Percentiles rank a stretch among this genome's conserved stretches.
Conservation (phyloP, 2,329 filamentous ascomycete genomes). For the Ophiocordyceps camponoti-leonardi region DNA sequence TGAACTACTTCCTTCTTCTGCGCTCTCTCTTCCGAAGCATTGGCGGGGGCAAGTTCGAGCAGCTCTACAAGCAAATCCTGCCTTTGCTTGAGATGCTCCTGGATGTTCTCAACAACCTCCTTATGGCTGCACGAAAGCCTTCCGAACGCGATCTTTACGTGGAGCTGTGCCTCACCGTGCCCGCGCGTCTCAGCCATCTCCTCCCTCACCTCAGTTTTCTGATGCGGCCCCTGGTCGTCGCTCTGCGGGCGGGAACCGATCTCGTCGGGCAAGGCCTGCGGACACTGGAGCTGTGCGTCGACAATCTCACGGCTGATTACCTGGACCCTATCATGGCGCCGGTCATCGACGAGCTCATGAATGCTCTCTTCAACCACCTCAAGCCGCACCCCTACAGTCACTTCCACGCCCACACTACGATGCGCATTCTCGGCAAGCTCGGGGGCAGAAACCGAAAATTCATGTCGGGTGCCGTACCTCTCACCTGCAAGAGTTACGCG, state of each 20-base stretch:
- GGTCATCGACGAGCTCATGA: constrained; percentile 97
- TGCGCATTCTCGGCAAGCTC: constrained; percentile 91
- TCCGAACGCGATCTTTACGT: constrained; percentile 91
- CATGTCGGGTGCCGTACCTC: constrained; percentile 72
- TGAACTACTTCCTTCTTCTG: constrained; percentile 94
- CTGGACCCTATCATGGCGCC: constrained; percentile 98
- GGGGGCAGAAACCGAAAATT: constrained; percentile 93
- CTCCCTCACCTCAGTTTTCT: constrained; percentile 89
- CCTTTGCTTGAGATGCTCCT: constrained; percentile 93
- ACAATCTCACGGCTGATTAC: constrained; percentile 95
- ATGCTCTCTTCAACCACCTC: constrained; percentile 87
- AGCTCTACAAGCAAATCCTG: constrained; percentile 94
- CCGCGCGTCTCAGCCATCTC: constrained; percentile 82
- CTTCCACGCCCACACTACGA: constrained; percentile 93
- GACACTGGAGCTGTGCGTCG: constrained; percentile 89
- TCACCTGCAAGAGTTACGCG: constrained; percentile 68
- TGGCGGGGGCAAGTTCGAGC: constrained; percentile 90
- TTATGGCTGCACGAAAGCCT: constrained; percentile 79
- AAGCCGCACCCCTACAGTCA: constrained; percentile 90
- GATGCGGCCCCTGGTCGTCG: constrained; percentile 95
- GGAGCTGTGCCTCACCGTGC: constrained; percentile 89
- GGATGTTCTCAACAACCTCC: constrained; percentile 87
- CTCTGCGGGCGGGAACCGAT: constrained; percentile 77
- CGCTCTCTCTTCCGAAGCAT: constrained; percentile 92
- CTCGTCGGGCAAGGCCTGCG: constrained; percentile 86